These are phyloP conservation scores for Eucalyptus pumila DNA, from an alignment of 345 rosid species.

Conservation along the genomic window DNA sequence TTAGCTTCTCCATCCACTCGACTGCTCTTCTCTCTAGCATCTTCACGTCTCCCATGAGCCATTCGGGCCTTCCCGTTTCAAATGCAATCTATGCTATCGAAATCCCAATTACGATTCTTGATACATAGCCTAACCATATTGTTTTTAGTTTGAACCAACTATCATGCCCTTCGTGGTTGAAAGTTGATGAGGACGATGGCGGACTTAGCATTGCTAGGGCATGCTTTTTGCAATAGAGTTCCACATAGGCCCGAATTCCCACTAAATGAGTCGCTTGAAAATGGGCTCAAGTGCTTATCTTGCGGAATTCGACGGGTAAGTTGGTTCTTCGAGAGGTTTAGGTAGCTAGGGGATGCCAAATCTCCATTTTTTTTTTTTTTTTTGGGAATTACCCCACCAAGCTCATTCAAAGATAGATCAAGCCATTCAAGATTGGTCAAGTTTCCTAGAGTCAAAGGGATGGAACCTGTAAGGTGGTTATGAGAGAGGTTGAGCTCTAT, in stretches of 20 bases:
- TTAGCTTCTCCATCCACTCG: not conserved
- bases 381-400: not conserved
- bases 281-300: not conserved
- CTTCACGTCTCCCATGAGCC: rapidly evolving
- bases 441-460: not conserved
- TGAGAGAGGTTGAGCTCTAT: not conserved
- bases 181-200: too few relatives aligned
- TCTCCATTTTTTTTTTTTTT: too few relatives aligned
- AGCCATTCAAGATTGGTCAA: not conserved
- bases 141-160: rapidly evolving
- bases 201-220: too few relatives aligned
- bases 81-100: rapidly evolving
- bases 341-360: not conserved
- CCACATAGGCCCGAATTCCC: rapidly evolving
- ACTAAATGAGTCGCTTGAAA: not conserved
- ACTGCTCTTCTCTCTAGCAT: rapidly evolving
- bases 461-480: not conserved
- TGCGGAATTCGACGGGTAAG: not conserved
- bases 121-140: not conserved
- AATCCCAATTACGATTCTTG: not conserved
- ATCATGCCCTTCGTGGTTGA: rapidly evolving
- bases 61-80: not conserved
- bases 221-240: rapidly evolving
- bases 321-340: not conserved
- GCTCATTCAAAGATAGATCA: not conserved